Evolutionary conservation across 768 basidiomycete genomes (phyloP), one percentile per base, ranked within the genome.

Genomic region (Boletus patriciae): DNA sequence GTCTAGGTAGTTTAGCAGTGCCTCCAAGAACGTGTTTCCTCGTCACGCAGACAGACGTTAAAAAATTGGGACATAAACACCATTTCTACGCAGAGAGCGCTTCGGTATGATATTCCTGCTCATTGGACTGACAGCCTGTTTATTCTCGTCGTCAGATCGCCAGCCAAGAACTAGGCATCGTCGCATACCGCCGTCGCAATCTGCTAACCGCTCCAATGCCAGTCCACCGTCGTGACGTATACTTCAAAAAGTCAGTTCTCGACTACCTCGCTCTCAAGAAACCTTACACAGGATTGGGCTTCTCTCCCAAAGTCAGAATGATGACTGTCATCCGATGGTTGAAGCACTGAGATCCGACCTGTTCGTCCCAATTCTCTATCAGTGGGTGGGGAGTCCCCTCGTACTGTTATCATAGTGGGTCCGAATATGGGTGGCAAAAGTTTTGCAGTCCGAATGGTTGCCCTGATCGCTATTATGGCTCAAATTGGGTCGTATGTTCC

Each of bases 401-500:
- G 81, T 42, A 83, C 76, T 66, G 86, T 87, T 69, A 81, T 92
- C 46, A 88, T 93, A 58, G 92, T 90, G 0, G 92, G 92, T 11
- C 90, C 89, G 1, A 92, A 91, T 63, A 90, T 92, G 89, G 89
- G 90, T 69, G 85, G 85, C 40, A 97, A 97, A 74, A 93, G 90
- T 61, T 92, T 88, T 33, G 84, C 80, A 42, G 90, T 93, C 21
- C 76, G 90, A 34, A 90, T 88, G 85, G 78, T 87, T 27, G 89
- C 88, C 16, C 77, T 93, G 48, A 85, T 90, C 55, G 83, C 80
- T 6, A 80, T 91, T 18, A 87, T 87, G 72, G 71, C 92, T 2
- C 94, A 98, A 67, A 85, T 97, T n/a, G 96, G 96, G 12, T 89
- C 86, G 16, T 96, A 92, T 66, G 92, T 98, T 3, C 96, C 96